These are phyloP conservation scores for Claviceps quebecensis DNA, from an alignment of 2,329 filamentous ascomycete species.

Conservation along the genomic window DNA sequence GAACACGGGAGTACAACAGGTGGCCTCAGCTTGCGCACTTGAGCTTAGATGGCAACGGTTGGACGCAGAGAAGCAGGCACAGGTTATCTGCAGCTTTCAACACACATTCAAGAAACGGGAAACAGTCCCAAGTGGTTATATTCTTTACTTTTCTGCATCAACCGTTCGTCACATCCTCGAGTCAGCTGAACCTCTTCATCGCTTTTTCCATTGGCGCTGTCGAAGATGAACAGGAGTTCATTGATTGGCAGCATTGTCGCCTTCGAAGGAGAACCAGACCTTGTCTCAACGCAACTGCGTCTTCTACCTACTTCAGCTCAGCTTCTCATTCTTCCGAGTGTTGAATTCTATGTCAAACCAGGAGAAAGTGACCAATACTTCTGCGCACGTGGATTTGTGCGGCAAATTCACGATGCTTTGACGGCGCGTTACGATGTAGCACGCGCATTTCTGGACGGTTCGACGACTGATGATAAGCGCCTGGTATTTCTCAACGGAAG, in stretches of 20 bases:
- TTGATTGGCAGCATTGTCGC: slow-evolving; percentile 38
- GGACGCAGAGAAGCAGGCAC: not conserved
- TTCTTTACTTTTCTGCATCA: not conserved
- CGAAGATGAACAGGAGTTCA: slow-evolving; percentile 8
- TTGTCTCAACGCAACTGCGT: slow-evolving; percentile 43
- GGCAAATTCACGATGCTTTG: slow-evolving; percentile 36
- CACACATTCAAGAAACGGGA: not conserved
- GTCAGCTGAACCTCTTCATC: not conserved
- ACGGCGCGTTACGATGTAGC: slow-evolving; percentile 33
- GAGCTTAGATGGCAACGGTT: not conserved
- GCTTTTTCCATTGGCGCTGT: not conserved
- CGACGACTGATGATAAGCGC: slow-evolving; percentile 32
- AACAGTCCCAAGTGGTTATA: not conserved
- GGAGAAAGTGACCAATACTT: slow-evolving; percentile 8
- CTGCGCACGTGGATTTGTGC: slow-evolving; percentile 26
- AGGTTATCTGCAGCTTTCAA: not conserved
- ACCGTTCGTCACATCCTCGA: not conserved
- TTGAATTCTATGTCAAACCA: slow-evolving; percentile 3
- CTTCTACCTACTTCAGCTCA: slow-evolving; percentile 45
- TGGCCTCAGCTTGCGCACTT: not conserved
- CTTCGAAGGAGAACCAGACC: slow-evolving; percentile 42
- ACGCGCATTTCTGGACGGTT: slow-evolving; percentile 33
- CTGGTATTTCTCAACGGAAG: slow-evolving; percentile 49
- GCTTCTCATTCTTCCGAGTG: slow-evolving; percentile 40
- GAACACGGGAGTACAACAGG: not conserved